Conservation (phyloP, 1,139 yeast genomes). For the Yamadazyma dendronema region DNA sequence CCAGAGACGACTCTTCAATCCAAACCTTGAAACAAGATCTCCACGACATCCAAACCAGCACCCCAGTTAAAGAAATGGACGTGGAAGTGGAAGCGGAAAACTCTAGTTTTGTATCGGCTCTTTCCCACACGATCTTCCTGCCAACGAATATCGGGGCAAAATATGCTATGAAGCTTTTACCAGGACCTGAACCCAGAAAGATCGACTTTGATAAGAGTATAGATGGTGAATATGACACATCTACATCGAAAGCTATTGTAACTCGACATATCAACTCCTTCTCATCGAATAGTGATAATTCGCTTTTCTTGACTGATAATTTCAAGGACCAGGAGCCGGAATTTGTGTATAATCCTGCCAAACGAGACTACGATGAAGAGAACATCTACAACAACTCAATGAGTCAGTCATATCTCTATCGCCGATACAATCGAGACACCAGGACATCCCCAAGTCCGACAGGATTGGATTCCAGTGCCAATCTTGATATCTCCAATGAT, state of each 20-base stretch:
- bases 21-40: slow-evolving; percentile 8
- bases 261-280: slow-evolving; percentile 22
- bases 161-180: slow-evolving; percentile 31
- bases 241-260: slow-evolving; percentile 9
- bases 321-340: slow-evolving; percentile 13
- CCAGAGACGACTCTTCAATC: slow-evolving; percentile 8
- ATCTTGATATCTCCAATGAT: slow-evolving; percentile 9
- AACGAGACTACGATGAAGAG: slow-evolving; percentile 20
- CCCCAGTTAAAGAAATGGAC: slow-evolving; percentile 8
- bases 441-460: slow-evolving; percentile 10
- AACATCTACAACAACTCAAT: slow-evolving; percentile 12
- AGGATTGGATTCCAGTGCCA: slow-evolving; percentile 17
- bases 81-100: slow-evolving; percentile 14
- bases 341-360: slow-evolving; percentile 22
- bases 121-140: slow-evolving; percentile 22
- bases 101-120: slow-evolving; percentile 19
- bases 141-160: slow-evolving; percentile 43
- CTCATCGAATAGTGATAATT: slow-evolving; percentile 19
- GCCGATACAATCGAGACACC: slow-evolving; percentile 11
- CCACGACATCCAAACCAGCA: slow-evolving; percentile 12
- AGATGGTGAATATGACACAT: slow-evolving; percentile 26
- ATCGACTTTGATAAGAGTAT: slow-evolving; percentile 5
- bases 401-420: slow-evolving; percentile 18
- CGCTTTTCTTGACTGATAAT: slow-evolving; percentile 16
- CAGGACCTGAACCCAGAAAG: slow-evolving; percentile 20